A percentile compares a stretch with the other conserved stretches of the same genome.
phyloP scores from a whole-genome alignment of 768 basidiomycete species.

The Lactarius tabidus region DNA sequence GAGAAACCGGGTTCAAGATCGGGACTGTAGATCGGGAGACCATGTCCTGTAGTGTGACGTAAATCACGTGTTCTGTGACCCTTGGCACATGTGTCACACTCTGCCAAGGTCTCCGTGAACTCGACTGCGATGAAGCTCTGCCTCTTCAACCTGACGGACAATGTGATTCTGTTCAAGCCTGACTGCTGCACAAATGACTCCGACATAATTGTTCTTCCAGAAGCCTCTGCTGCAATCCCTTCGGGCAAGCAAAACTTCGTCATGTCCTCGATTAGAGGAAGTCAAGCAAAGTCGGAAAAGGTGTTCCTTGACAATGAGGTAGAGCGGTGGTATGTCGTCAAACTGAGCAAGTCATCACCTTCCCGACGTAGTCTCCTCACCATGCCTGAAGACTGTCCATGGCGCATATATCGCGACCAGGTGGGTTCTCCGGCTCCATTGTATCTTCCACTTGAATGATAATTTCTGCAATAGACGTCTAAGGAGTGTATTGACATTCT shows the following conservation, averaged over 20 bases:
- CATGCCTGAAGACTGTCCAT: slow-evolving; percentile 45
- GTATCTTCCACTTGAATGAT: background rate
- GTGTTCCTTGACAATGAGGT: slow-evolving; percentile 12
- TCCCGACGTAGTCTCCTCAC: slow-evolving; percentile 33
- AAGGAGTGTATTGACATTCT: slow-evolving; percentile 45
- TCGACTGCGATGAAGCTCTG: slow-evolving; percentile 29
- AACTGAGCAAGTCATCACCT: background rate
- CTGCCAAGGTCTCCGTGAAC: background rate
- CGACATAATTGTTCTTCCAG: background rate
- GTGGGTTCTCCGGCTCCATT: slow-evolving; percentile 36
- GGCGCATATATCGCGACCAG: slow-evolving; percentile 53
- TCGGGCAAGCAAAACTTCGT: slow-evolving; percentile 13
- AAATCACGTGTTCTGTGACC: background rate
- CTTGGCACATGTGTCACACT: no score
- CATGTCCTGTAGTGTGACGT: background rate
- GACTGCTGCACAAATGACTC: background rate
- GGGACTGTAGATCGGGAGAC: background rate
- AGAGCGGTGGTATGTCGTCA: slow-evolving; percentile 10
- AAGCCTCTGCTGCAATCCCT: slow-evolving; percentile 19
- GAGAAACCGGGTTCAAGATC: background rate
- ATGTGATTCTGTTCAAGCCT: slow-evolving; percentile 27
- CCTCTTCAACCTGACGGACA: slow-evolving; percentile 38
- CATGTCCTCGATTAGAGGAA: background rate
- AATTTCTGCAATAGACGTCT: slow-evolving; percentile 38
- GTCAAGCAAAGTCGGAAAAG: slow-evolving; percentile 24